These are phyloP conservation scores for Fusarium phyllophilum DNA, from an alignment of 2,329 filamentous ascomycete genomes.

Conservation along the genomic window DNA sequence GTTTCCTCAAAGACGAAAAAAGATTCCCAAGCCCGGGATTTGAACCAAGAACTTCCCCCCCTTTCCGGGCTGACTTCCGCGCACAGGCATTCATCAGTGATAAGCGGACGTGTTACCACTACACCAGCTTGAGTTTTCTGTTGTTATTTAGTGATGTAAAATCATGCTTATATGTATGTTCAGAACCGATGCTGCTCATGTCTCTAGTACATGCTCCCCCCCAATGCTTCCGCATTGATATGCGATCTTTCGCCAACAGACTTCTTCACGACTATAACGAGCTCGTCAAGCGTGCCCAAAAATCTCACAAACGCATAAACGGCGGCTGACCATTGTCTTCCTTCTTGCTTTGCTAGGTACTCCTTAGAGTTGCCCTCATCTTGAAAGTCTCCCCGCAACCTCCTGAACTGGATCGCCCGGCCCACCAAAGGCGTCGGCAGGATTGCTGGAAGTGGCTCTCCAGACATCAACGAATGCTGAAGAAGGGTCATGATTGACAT, in stretches of 20 bases:
- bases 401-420: conserved; percentile 15
- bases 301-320: conserved; percentile 21
- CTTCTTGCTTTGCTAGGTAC: not conserved
- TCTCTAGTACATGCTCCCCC: not conserved
- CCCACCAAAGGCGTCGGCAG: conserved; percentile 13
- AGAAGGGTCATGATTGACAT: conserved; percentile 22
- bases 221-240: conserved; percentile 10
- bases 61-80: not conserved
- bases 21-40: not conserved
- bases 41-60: not conserved
- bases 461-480: conserved; percentile 12
- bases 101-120: not conserved
- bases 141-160: not conserved
- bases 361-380: conserved; percentile 7
- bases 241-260: conserved; percentile 15
- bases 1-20: not conserved
- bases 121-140: not conserved
- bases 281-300: conserved; percentile 10
- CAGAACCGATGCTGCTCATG: no score
- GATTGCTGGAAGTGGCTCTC: conserved; percentile 10
- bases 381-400: conserved; percentile 9
- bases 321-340: conserved; percentile 16
- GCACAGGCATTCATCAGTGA: not conserved
- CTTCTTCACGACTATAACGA: conserved; percentile 15
- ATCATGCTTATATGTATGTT: no score